phyloP scores from a whole-genome alignment of 176 grass and related monocot genomes.

The Panicum miliaceum region DNA sequence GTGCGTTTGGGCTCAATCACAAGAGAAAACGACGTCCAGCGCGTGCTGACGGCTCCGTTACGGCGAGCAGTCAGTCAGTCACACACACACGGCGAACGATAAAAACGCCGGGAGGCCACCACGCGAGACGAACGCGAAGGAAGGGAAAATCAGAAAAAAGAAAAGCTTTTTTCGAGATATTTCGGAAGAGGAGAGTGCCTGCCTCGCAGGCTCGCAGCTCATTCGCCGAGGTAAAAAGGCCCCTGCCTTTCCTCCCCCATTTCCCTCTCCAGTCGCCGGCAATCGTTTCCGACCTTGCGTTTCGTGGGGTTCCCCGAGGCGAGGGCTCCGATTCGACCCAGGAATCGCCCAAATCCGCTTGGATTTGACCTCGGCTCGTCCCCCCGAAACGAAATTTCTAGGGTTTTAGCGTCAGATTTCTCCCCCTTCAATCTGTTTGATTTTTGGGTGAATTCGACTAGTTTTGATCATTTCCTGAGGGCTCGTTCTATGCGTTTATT shows the following conservation, averaged over 20 bases:
- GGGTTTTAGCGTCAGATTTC: slow-evolving; percentile 42
- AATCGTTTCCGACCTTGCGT: neutral
- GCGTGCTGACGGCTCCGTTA: slow-evolving; percentile 40
- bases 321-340: slow-evolving; percentile 21
- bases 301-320: neutral
- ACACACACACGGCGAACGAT: neutral
- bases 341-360: slow-evolving; percentile 14
- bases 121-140: slow-evolving; percentile 24
- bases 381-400: slow-evolving; percentile 36
- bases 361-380: slow-evolving; percentile 1
- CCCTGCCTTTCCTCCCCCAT: slow-evolving; percentile 16
- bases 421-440: neutral
- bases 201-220: slow-evolving; percentile 23
- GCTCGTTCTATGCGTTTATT: neutral
- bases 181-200: slow-evolving; percentile 4
- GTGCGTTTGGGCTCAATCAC: neutral
- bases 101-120: slow-evolving; percentile 30
- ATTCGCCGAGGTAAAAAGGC: slow-evolving; percentile 39
- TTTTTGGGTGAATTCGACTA: neutral
- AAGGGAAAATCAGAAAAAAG: neutral
- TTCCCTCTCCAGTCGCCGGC: neutral
- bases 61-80: neutral
- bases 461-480: slow-evolving; percentile 30
- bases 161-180: neutral
- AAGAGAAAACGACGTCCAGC: neutral